phyloP scores from a whole-genome alignment of 371 early-diverging fungal genomes.

The Rhizopus sp. region DNA sequence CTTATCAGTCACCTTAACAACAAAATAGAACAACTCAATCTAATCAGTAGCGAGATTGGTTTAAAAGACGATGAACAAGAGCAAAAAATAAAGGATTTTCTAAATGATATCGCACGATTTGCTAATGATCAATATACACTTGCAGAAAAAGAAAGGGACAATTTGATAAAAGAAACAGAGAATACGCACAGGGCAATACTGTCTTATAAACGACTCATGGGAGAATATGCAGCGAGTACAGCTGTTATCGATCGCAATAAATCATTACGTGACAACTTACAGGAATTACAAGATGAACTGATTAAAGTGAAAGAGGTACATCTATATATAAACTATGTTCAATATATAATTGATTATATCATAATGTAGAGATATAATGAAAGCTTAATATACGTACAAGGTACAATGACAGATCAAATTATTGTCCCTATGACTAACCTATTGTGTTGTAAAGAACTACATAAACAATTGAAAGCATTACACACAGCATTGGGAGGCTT shows the following conservation, averaged over 20 bases:
- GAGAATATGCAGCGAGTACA: conserved; percentile 19
- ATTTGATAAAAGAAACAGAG: conserved; percentile 9
- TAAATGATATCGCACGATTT: conserved; percentile 5
- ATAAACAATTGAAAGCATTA: conserved; percentile 22
- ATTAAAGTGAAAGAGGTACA: conserved; percentile 19
- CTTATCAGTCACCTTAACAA: conserved; percentile 3
- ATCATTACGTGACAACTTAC: conserved; percentile 13
- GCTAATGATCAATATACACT: conserved; percentile 7
- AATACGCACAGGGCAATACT: conserved; percentile 9
- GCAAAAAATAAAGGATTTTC: background rate
- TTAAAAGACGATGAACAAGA: conserved; percentile 1
- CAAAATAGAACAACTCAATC: conserved; percentile 6
- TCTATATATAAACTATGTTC: background rate
- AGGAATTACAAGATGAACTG: conserved; percentile 14
- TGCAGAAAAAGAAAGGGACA: conserved; percentile 10
- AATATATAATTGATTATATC: background rate
- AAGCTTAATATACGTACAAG: conserved; percentile 16
- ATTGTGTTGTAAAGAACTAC: conserved; percentile 18
- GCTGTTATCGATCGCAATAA: conserved; percentile 7
- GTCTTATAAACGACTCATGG: conserved; percentile 22
- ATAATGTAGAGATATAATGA: conserved; percentile 19
- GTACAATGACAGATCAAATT: conserved; percentile 5
- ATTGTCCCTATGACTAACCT: background rate
- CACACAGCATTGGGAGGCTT: conserved; percentile 22
- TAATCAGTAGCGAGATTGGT: conserved; percentile 23